Evolutionary conservation across 345 rosid genomes (phyloP), one percentile per base, ranked within the genome.

Genomic region (Noccaea caerulescens): DNA sequence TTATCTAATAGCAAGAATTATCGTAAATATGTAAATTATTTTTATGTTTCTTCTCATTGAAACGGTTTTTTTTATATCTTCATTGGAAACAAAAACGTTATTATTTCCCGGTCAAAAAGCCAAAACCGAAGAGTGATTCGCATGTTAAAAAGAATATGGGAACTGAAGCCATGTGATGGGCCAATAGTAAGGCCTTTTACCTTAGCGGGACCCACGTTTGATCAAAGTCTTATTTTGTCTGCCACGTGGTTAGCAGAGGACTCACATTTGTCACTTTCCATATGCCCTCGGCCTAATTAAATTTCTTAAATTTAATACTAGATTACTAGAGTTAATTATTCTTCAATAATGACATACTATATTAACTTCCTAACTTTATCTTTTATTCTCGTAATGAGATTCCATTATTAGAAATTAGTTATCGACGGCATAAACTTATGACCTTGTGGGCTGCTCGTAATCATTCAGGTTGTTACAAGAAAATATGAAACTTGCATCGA

Each of bases 221-320:
- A 75, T 68, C 44, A 27, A 53, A 75, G 49, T 75, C 65, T 53
- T 14, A 52, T 16, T 60, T 45, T 75, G 70, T 75, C 74, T 68
- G 79, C 70, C 79, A 75, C 74, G 79, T 68, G 79, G 58, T 46
- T 11, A 20, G 5, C 18, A 68, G 10, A 4, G 59, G 74, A 68
- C 64, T 65, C 73, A 55, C 37, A 14, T 45, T 51, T 75, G 74
- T 75, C 59, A 63, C 79, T 68, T 36, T 10, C 45, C 68, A 68
- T 76, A 51, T 61, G 73, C 58, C 16, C 64, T 75, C 43, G 58
- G 36, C 27, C 42, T 73, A 58, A 50, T 50, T 58, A 57, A 42
- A 55, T 53, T 13, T 10, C 49, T 33, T 23, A 58, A 20, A 10
- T 34, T 30, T 57, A n/a, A 44, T 27, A 25, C 16, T 39, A 71